phyloP scores from a whole-genome alignment of 2,329 filamentous ascomycete genomes.

The Colletotrichum coccodes region DNA sequence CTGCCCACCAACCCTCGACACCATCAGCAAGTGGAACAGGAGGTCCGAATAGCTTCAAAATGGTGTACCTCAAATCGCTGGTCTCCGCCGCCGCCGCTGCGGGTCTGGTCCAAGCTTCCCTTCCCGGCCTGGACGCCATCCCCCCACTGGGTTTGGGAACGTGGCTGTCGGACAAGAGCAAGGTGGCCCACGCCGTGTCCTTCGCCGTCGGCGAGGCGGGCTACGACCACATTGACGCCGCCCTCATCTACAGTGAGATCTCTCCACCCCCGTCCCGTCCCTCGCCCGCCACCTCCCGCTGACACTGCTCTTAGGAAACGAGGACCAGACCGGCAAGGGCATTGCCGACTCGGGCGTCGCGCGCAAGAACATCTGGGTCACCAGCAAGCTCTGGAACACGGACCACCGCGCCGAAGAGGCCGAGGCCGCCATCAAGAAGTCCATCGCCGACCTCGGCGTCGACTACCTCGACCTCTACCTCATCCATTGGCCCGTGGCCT shows the following conservation, averaged over 20 bases:
- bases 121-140: conserved; percentile 13
- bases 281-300: no score
- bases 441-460: conserved; percentile 57
- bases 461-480: conserved; percentile 65
- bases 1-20: not conserved
- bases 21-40: not conserved
- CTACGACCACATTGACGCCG: conserved; percentile 67
- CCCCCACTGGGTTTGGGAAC: conserved; percentile 54
- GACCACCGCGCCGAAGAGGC: conserved; percentile 36
- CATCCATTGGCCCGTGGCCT: conserved; percentile 53
- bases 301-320: conserved; percentile 54
- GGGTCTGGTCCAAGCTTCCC: conserved; percentile 19
- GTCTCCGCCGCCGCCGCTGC: not conserved
- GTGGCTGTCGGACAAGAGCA: conserved; percentile 70
- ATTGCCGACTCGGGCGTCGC: conserved; percentile 55
- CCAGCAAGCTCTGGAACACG: conserved; percentile 77
- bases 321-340: conserved; percentile 58
- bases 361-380: conserved; percentile 63
- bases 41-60: not conserved
- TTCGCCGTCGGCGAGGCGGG: conserved; percentile 57
- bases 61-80: conserved; percentile 10
- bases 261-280: conserved; percentile 35
- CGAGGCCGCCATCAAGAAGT: conserved; percentile 55
- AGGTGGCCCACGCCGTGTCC: conserved; percentile 67
- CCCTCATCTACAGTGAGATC: conserved; percentile 59